Percentiles rank a stretch among this genome's conserved stretches.
Evolutionary conservation across 2,329 filamentous ascomycete species (phyloP).

Genomic region (Emergomyces africanus): DNA sequence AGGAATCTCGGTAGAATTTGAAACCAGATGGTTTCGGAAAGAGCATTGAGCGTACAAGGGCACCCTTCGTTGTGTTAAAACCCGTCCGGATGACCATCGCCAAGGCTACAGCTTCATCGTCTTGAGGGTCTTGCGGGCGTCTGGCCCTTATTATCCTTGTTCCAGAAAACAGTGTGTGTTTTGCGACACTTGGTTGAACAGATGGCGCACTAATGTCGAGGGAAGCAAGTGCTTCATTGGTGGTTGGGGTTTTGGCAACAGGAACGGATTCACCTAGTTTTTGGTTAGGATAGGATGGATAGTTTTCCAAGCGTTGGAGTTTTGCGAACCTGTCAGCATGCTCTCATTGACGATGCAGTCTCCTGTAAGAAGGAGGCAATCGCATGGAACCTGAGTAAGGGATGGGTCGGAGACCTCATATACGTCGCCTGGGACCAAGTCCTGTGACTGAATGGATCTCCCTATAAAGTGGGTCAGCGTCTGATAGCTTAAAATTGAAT

Average conservation of each 20-base stretch:
- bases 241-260: slow-evolving; percentile 80
- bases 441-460: slow-evolving; percentile 73
- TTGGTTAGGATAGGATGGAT: slow-evolving; percentile 15
- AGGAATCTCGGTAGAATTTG: slow-evolving; percentile 96
- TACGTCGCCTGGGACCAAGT: slow-evolving; percentile 88
- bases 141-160: slow-evolving; percentile 90
- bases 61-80: slow-evolving; percentile 95
- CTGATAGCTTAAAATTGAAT: neutral
- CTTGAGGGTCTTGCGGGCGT: slow-evolving; percentile 71
- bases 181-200: slow-evolving; percentile 68
- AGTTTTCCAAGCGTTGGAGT: neutral
- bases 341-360: slow-evolving; percentile 99
- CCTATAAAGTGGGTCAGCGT: slow-evolving; percentile 31
- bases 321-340: slow-evolving; percentile 64
- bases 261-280: slow-evolving; percentile 75
- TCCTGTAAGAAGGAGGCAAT: slow-evolving; percentile 79
- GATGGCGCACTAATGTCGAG: slow-evolving; percentile 72
- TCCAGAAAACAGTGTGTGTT: slow-evolving; percentile 85
- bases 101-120: slow-evolving; percentile 79
- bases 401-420: slow-evolving; percentile 95
- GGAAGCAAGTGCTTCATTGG: slow-evolving; percentile 60
- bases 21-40: slow-evolving; percentile 98
- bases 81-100: slow-evolving; percentile 89
- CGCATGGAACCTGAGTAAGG: slow-evolving; percentile 75
- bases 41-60: slow-evolving; percentile 91